These are phyloP conservation scores for Hygrophorus russula DNA, from an alignment of 768 basidiomycete genomes.

Conservation along the genomic window DNA sequence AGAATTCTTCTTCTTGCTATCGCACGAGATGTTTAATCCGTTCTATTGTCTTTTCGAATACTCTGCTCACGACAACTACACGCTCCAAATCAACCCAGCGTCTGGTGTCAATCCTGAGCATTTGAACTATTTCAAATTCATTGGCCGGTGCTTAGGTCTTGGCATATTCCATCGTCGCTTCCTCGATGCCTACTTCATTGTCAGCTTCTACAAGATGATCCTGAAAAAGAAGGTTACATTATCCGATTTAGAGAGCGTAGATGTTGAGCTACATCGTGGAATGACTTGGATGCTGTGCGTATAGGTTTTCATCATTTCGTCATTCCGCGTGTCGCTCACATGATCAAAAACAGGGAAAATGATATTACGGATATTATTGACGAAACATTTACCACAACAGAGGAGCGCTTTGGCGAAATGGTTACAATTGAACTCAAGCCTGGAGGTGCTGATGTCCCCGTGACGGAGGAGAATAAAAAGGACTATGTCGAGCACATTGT, in stretches of 20 bases:
- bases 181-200: constrained; percentile 98
- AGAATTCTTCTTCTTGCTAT: constrained; percentile 99
- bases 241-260: constrained; percentile 91
- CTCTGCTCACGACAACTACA: constrained; percentile 99
- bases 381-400: constrained; percentile 93
- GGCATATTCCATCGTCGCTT: constrained; percentile 99
- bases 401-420: constrained; percentile 97
- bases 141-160: constrained; percentile 88
- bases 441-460: constrained; percentile 74
- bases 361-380: constrained; percentile 98
- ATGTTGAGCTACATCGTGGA: constrained; percentile 88
- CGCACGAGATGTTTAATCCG: constrained; percentile 99
- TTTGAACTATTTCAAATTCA: constrained; percentile 99
- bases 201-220: constrained; percentile 99
- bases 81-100: constrained; percentile 97
- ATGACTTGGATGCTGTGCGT: constrained; percentile 98
- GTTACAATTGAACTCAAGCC: constrained; percentile 93
- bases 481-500: constrained; percentile 93
- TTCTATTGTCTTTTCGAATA: constrained; percentile 99
- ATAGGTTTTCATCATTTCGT: neutral
- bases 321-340: constrained; percentile 5
- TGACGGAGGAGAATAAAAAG: constrained; percentile 98
- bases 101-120: constrained; percentile 99
- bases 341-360: constrained; percentile 61
- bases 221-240: constrained; percentile 94